Evolutionary conservation across 352 stramenopile genomes (phyloP).

Genomic region (Blastocystis sp.): DNA sequence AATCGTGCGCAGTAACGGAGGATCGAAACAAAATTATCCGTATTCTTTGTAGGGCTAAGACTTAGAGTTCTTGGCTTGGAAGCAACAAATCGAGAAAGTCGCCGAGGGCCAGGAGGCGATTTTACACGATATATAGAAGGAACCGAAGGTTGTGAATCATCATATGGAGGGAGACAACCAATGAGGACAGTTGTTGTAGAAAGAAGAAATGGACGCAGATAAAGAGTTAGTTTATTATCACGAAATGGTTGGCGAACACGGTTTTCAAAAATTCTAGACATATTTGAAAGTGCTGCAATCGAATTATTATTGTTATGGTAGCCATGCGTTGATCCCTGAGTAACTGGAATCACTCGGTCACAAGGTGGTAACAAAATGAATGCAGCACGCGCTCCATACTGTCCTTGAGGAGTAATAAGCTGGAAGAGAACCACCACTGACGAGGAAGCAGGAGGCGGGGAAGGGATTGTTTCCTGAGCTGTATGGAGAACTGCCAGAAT

Average conservation of each 20-base stretch:
- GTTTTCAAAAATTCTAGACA: neutral
- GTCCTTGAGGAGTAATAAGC: neutral
- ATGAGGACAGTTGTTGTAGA: neutral
- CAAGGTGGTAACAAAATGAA: slow-evolving; percentile 1
- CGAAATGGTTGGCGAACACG: slow-evolving; percentile 7
- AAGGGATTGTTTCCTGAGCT: neutral
- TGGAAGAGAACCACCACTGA: neutral
- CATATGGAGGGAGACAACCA: slow-evolving; percentile 19
- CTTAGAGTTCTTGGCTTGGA: neutral
- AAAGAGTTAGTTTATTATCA: slow-evolving; percentile 31
- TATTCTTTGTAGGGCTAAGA: neutral
- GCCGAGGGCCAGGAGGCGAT: neutral
- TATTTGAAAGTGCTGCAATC: neutral
- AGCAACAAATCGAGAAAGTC: neutral
- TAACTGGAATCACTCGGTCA: neutral
- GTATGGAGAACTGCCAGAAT: neutral
- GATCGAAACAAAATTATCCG: neutral
- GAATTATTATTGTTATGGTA: neutral
- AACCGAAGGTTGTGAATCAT: neutral
- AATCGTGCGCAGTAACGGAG: neutral
- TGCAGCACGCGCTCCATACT: neutral
- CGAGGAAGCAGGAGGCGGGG: neutral
- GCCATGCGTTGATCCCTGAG: neutral
- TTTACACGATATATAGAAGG: neutral
- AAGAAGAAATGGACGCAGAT: slow-evolving; percentile 13